A percentile compares a stretch with the other conserved stretches of the same genome.
Evolutionary conservation across 805 yeast species (phyloP).

Genomic region (Schwanniomyces pseudopolymorphus): DNA sequence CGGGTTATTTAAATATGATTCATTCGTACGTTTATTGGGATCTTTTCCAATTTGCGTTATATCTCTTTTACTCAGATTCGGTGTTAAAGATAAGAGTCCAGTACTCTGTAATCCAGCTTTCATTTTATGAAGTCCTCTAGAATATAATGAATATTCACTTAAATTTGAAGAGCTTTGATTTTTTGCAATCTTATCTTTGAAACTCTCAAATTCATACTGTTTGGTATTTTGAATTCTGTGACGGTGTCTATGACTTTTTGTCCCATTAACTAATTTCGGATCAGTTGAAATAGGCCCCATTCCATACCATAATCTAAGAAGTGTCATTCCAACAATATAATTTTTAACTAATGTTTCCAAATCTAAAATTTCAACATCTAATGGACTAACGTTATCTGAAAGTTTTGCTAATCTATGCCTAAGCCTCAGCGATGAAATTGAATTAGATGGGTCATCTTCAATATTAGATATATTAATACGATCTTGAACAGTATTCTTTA

Average conservation of each 20-base stretch:
- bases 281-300: slow-evolving; percentile 1
- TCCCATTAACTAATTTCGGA: neutral
- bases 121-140: slow-evolving; percentile 36
- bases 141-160: slow-evolving; percentile 24
- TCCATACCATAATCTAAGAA: slow-evolving; percentile 35
- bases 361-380: slow-evolving; percentile 42
- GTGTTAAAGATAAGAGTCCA: slow-evolving; percentile 7
- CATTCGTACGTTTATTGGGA: neutral
- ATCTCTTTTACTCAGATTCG: neutral
- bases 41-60: neutral
- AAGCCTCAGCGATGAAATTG: slow-evolving; percentile 25
- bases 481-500: slow-evolving; percentile 74
- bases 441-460: slow-evolving; percentile 12
- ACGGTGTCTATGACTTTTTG: slow-evolving; percentile 9
- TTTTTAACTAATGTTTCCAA: slow-evolving; percentile 32
- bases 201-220: slow-evolving; percentile 30
- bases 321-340: slow-evolving; percentile 32
- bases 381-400: slow-evolving; percentile 32
- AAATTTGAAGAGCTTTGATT: slow-evolving; percentile 11
- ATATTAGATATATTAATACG: slow-evolving; percentile 23
- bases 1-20: neutral
- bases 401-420: slow-evolving; percentile 35
- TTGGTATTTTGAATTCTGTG: slow-evolving; percentile 4
- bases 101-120: slow-evolving; percentile 32
- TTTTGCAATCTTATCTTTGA: slow-evolving; percentile 29